Evolutionary conservation across 371 early-diverging fungal genomes (phyloP).

Genomic region (Mortierella sp.): DNA sequence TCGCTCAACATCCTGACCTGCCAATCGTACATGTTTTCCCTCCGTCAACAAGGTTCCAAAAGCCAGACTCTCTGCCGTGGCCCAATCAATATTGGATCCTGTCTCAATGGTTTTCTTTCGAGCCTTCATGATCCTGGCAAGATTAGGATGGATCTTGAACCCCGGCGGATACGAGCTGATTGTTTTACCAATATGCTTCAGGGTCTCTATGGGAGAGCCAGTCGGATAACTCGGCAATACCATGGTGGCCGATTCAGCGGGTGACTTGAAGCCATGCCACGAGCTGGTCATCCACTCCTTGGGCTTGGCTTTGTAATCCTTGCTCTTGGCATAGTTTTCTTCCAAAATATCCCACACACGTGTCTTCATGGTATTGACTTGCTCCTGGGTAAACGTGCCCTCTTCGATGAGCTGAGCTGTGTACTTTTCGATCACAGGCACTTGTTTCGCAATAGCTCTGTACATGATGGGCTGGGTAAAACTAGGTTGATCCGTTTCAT

Average conservation of each 20-base stretch:
- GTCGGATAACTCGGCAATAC: slow-evolving; percentile 56
- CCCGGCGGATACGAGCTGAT: slow-evolving; percentile 80
- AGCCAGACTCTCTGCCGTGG: slow-evolving; percentile 92
- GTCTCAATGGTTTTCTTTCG: slow-evolving; percentile 78
- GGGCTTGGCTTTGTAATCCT: slow-evolving; percentile 84
- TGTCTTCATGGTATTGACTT: slow-evolving; percentile 72
- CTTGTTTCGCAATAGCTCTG: slow-evolving; percentile 84
- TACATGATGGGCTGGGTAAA: slow-evolving; percentile 98
- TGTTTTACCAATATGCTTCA: slow-evolving; percentile 81
- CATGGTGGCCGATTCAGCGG: slow-evolving; percentile 79
- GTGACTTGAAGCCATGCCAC: slow-evolving; percentile 87
- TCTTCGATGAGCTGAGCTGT: slow-evolving; percentile 70
- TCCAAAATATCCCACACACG: slow-evolving; percentile 89
- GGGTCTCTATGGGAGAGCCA: slow-evolving; percentile 72
- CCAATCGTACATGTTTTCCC: slow-evolving; percentile 87
- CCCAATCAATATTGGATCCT: slow-evolving; percentile 88
- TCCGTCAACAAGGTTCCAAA: slow-evolving; percentile 89
- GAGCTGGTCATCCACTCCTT: slow-evolving; percentile 92
- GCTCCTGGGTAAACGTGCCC: slow-evolving; percentile 51
- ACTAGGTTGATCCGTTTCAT: slow-evolving; percentile 97
- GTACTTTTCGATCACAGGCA: slow-evolving; percentile 84
- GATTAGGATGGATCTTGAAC: slow-evolving; percentile 84
- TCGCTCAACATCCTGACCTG: slow-evolving; percentile 96
- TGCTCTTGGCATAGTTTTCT: slow-evolving; percentile 84
- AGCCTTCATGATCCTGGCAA: slow-evolving; percentile 80